phyloP scores from a whole-genome alignment of 805 yeast genomes.

The Metschnikowia bowlesiae region DNA sequence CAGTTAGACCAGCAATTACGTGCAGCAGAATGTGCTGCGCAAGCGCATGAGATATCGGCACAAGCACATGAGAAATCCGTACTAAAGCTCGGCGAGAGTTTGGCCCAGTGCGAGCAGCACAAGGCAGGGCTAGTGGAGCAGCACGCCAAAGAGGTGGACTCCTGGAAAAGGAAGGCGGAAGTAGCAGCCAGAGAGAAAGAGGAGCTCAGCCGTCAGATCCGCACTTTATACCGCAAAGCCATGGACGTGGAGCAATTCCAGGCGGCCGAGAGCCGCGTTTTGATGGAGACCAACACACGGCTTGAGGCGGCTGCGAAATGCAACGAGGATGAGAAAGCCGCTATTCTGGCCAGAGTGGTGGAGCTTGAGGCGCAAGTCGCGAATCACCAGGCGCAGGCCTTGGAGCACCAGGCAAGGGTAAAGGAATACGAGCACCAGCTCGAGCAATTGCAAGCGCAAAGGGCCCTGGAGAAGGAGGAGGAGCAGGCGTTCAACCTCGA shows the following conservation, averaged over 20 bases:
- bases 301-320: conserved; percentile 1
- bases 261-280: conserved; percentile 4
- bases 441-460: background rate
- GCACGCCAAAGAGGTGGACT: background rate
- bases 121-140: background rate
- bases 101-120: conserved; percentile 4
- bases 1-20: background rate
- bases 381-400: background rate
- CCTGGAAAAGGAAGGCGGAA: background rate
- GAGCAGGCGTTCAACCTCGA: conserved; percentile 1
- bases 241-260: conserved; percentile 6
- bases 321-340: background rate
- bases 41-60: background rate
- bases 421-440: background rate
- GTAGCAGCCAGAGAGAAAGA: conserved; percentile 1
- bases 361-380: background rate
- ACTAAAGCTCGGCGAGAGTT: background rate
- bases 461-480: background rate
- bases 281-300: conserved; percentile 2
- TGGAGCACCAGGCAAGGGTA: background rate
- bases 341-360: background rate
- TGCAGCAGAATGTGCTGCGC: background rate
- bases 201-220: conserved; percentile 5
- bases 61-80: background rate
- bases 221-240: conserved; percentile 2